Evolutionary conservation across 225 moss, liverwort and hornwort genomes (phyloP).

Genomic region (Pseudisothecium myosuroides): DNA sequence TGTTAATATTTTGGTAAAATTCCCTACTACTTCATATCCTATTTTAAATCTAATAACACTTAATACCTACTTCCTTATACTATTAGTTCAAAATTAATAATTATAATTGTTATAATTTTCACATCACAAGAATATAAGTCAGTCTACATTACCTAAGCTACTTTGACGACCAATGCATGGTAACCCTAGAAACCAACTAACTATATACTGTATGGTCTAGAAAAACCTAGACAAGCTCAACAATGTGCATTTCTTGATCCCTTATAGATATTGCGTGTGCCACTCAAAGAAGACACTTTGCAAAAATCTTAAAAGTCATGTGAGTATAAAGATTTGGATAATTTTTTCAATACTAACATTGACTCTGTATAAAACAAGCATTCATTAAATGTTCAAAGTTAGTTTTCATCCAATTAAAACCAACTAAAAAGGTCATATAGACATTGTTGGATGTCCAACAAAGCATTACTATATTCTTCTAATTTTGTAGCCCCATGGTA

Average conservation of each 20-base stretch:
- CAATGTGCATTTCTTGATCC: background rate
- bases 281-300: accelerated
- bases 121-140: too few relatives aligned
- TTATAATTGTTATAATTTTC: too few relatives aligned
- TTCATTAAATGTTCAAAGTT: background rate
- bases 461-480: background rate
- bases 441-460: background rate
- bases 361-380: background rate
- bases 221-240: accelerated
- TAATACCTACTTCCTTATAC: too few relatives aligned
- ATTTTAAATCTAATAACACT: too few relatives aligned
- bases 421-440: background rate
- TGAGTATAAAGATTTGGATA: background rate
- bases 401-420: background rate
- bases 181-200: accelerated
- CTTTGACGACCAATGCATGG: too few relatives aligned
- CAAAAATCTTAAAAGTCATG: background rate
- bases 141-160: too few relatives aligned
- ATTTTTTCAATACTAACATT: background rate
- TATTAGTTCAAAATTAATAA: too few relatives aligned
- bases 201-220: accelerated
- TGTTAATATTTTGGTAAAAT: too few relatives aligned
- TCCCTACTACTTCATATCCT: too few relatives aligned
- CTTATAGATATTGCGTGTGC: accelerated
- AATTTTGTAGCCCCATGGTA: background rate